Base-by-base conservation (phyloP, 495 filamentous ascomycete genomes). In the Trichoderma gamsii region DNA sequence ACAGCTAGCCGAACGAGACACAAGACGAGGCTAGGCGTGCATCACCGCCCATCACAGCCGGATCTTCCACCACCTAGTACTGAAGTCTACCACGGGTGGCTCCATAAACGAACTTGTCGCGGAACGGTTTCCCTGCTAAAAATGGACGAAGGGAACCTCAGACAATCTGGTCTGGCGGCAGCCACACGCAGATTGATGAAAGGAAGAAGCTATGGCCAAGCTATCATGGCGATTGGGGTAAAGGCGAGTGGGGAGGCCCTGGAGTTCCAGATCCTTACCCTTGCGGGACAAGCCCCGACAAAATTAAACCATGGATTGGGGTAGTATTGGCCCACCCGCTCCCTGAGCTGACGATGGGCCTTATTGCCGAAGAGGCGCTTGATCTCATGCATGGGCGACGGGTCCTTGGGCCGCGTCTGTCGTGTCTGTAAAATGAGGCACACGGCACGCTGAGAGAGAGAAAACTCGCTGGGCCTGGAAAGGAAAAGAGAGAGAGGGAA, bases 281-380 rank as follows among this genome's bases (percentile, higher is more conserved):
- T 61, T 21, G 16, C 7, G 56, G 16, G 56, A 29, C 56, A 61
- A 61, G 56, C 56, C 27, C 27, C 56, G 56, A 29, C 56, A 15
- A 61, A 32, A 32, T 61, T 29, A 27, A 6, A 13, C 27, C 25
- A 32, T 29, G 56, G 51, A 56, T 61, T 61, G 56, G 56, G 56
- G 56, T 61, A 61, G 56, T 32, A 61, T 61, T 61, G 56, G 29
- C 56, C 56, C 56, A 61, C 56, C 29, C 27, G 6, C 56, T 61
- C 56, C 56, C 25, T 61, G 56, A 61, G 56, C 56, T 61, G 56
- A 61, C 56, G 56, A 61, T 29, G 56, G 56, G 23, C 56, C 56
- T 32, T 61, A 18, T 61, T 61, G 56, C 56, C 56, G 56, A 61
- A 61, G 56, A 61, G 56, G 56, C 56, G 56, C 29, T 61, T 61